A percentile compares a stretch with the other conserved stretches of the same genome.
These are phyloP conservation scores for Tylopilus plumbeoviolaceoides DNA, from an alignment of 768 basidiomycete genomes.

Conservation along the genomic window DNA sequence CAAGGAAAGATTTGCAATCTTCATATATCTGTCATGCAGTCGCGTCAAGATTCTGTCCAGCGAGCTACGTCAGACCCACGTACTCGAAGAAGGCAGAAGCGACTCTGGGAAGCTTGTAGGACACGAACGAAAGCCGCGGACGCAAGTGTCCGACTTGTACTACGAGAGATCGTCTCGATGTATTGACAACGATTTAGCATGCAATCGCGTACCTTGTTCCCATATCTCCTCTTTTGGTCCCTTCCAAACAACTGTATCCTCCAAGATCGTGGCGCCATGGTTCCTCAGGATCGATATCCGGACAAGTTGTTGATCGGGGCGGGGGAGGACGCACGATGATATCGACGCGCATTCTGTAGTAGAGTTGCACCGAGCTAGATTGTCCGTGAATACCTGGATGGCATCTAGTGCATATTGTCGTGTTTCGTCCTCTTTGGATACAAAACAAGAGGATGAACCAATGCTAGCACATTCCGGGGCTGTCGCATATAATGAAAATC, in stretches of 20 bases:
- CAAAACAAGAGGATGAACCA: constrained; percentile 41
- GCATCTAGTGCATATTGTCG: constrained; percentile 55
- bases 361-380: constrained; percentile 37
- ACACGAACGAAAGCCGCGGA: constrained; percentile 31
- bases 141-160: constrained; percentile 50
- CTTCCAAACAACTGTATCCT: constrained; percentile 63
- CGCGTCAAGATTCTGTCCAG: background rate
- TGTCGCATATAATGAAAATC: constrained; percentile 1
- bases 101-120: constrained; percentile 22
- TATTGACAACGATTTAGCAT: background rate
- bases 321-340: constrained; percentile 52
- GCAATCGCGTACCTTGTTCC: constrained; percentile 52
- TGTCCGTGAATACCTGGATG: constrained; percentile 41
- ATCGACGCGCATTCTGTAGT: constrained; percentile 34
- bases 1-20: constrained; percentile 68
- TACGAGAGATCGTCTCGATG: constrained; percentile 19
- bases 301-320: constrained; percentile 46
- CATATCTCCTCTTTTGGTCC: constrained; percentile 64
- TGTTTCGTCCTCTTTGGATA: constrained; percentile 25
- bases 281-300: constrained; percentile 44
- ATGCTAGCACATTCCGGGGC: constrained; percentile 6
- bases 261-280: background rate
- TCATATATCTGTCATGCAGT: constrained; percentile 47
- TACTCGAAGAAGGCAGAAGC: constrained; percentile 50
- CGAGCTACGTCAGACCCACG: constrained; percentile 23